These are phyloP conservation scores for Elsinoe ampelina DNA, from an alignment of 2,329 filamentous ascomycete species.

Conservation along the genomic window DNA sequence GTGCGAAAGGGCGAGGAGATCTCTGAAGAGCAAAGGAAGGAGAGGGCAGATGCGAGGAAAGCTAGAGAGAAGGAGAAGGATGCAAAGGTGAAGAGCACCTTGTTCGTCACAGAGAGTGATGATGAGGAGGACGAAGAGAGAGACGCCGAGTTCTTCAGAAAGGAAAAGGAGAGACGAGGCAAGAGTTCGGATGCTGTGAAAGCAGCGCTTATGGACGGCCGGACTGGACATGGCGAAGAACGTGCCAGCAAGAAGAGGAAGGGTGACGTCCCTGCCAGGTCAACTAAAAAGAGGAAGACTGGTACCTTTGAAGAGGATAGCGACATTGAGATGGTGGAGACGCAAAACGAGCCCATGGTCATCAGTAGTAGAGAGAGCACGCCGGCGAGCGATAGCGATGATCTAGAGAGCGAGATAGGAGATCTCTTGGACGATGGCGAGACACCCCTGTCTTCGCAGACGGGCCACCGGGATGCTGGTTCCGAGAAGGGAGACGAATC, in stretches of 20 bases:
- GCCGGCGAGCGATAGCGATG: slow-evolving; percentile 8
- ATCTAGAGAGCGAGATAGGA: slow-evolving; percentile 19
- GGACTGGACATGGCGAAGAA: slow-evolving; percentile 24
- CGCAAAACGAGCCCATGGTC: slow-evolving; percentile 16
- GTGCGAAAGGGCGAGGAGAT: slow-evolving; percentile 45
- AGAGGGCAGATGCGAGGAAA: slow-evolving; percentile 51
- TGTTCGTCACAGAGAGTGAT: slow-evolving; percentile 75
- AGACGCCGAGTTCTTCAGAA: slow-evolving; percentile 64
- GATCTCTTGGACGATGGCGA: slow-evolving; percentile 17
- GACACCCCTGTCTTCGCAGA: slow-evolving; percentile 13
- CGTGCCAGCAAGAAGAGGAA: slow-evolving; percentile 24
- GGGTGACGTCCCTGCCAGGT: slow-evolving; percentile 18
- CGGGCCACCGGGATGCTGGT: not conserved
- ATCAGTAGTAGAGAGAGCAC: slow-evolving; percentile 14
- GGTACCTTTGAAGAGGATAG: slow-evolving; percentile 7
- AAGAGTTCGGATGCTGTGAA: slow-evolving; percentile 43
- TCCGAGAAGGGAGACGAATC: not conserved
- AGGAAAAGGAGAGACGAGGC: slow-evolving; percentile 59
- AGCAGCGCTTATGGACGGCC: slow-evolving; percentile 37
- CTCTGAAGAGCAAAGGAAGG: slow-evolving; percentile 51
- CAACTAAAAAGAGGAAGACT: slow-evolving; percentile 16
- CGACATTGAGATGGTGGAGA: slow-evolving; percentile 16
- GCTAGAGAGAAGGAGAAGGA: slow-evolving; percentile 68
- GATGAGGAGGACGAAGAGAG: slow-evolving; percentile 78
- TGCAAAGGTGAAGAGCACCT: slow-evolving; percentile 70